Conservation (phyloP, 2,329 filamentous ascomycete genomes). For the Hysterium pulicare region DNA sequence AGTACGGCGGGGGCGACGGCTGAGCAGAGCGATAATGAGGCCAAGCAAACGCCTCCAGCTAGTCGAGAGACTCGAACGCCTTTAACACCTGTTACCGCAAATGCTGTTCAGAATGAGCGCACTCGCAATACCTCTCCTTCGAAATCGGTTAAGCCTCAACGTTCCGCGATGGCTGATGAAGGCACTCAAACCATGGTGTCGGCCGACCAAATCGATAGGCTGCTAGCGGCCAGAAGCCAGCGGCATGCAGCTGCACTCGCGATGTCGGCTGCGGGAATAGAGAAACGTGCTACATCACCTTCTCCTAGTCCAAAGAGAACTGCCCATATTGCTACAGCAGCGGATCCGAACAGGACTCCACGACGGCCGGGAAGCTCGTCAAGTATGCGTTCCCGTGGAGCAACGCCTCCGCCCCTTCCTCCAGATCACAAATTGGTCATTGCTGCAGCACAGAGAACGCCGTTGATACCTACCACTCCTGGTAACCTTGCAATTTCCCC, state of each 20-base stretch:
- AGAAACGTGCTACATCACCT: slow-evolving; percentile 26
- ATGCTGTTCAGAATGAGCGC: slow-evolving; percentile 19
- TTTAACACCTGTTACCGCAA: slow-evolving; percentile 22
- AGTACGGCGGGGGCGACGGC: slow-evolving; percentile 12
- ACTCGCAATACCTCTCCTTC: slow-evolving; percentile 11
- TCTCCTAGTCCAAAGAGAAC: slow-evolving; percentile 35
- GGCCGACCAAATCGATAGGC: slow-evolving; percentile 73
- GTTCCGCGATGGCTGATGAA: slow-evolving; percentile 57
- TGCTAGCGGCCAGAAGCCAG: slow-evolving; percentile 58
- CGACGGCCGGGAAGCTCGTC: slow-evolving; percentile 69
- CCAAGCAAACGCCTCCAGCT: neutral
- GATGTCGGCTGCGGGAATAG: slow-evolving; percentile 25
- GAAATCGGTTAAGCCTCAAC: slow-evolving; percentile 28
- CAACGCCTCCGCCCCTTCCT: slow-evolving; percentile 69
- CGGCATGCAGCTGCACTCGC: slow-evolving; percentile 25
- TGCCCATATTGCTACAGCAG: slow-evolving; percentile 17
- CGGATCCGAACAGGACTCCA: slow-evolving; percentile 28
- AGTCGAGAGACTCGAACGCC: slow-evolving; percentile 20
- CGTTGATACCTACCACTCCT: slow-evolving; percentile 15
- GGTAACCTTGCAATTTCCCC: slow-evolving; percentile 33
- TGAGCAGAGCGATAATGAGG: slow-evolving; percentile 6
- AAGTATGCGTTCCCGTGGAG: slow-evolving; percentile 57
- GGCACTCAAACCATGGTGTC: slow-evolving; percentile 81
- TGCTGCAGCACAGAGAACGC: slow-evolving; percentile 62
- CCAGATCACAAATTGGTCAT: slow-evolving; percentile 80